Evolutionary conservation across 2,329 filamentous ascomycete species (phyloP).

Genomic region (Aspergillus hortae): DNA sequence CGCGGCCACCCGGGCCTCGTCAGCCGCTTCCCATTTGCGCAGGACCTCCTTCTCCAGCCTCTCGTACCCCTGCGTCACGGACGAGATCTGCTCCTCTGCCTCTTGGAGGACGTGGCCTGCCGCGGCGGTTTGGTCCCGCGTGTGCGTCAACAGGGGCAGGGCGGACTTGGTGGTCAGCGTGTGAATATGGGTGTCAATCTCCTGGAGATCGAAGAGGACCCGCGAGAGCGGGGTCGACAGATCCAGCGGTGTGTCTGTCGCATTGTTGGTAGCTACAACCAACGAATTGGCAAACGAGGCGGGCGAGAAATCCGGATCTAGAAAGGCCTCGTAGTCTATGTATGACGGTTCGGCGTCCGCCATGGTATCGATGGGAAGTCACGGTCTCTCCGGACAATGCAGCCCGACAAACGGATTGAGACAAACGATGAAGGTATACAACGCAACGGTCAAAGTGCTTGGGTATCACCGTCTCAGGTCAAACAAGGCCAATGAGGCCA

Average conservation of each 20-base stretch:
- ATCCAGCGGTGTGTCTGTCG: conserved; percentile 83
- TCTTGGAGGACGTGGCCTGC: conserved; percentile 69
- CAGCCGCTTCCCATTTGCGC: conserved; percentile 78
- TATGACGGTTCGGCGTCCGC: conserved; percentile 62
- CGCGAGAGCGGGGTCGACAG: conserved; percentile 90
- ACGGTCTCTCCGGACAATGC: background rate
- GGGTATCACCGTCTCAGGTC: conserved; percentile 11
- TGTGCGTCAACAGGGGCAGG: conserved; percentile 74
- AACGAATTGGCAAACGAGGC: conserved; percentile 82
- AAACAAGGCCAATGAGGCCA: conserved; percentile 4
- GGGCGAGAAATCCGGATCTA: conserved; percentile 77
- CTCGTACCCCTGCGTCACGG: conserved; percentile 78
- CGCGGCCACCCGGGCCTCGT: conserved; percentile 74
- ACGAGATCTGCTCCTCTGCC: conserved; percentile 75
- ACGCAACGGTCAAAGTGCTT: conserved; percentile 1
- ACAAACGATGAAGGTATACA: background rate
- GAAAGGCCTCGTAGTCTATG: conserved; percentile 92
- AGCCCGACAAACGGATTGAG: background rate
- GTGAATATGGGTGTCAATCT: conserved; percentile 95
- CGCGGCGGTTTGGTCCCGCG: conserved; percentile 68
- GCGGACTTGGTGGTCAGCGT: conserved; percentile 80
- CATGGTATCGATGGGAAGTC: conserved; percentile 21
- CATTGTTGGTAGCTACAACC: conserved; percentile 86
- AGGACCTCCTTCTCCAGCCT: conserved; percentile 83
- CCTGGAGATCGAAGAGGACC: conserved; percentile 93